Base-by-base conservation (phyloP, 2,329 filamentous ascomycete genomes). In the Macrophomina phaseolina region DNA sequence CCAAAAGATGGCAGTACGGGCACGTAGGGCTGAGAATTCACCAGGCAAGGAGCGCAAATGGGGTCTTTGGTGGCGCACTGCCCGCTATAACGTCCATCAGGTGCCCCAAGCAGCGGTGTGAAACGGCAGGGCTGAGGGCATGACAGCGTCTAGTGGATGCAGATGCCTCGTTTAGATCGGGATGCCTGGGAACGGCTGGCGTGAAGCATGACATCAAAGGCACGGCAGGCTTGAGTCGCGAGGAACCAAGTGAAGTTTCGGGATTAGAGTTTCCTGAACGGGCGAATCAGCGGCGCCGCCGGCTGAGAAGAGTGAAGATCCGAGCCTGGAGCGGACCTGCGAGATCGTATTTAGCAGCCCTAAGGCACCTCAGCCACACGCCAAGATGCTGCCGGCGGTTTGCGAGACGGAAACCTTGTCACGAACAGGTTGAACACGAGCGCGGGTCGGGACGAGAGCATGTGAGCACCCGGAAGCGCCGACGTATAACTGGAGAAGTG, bases 11-110 rank as follows among this genome's bases (percentile, higher is more conserved):
- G 32, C 14, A 11, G n/a, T 49, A 48, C 9, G 58, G 58, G 45
- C n/a, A 28, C 58, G 58, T 62, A 62, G 58, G 58, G 58, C 58
- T 62, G 58, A 61, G 56, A n/a, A 11, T 46, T 61, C 56, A 48
- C 56, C n/a, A 8, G 16, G 56, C 42, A 61, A 34, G 12, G 56
- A 48, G 56, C 38, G 18, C 23, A 61, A 34, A 9, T 38, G 30
- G 53, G 38, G 55, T 3, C 28, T 60, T 48, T 45, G 32, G 49
- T 16, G 45, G 30, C 32, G 58, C 58, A 62, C 58, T 62, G 58
- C 58, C 30, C 58, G 45, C 58, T 48, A 32, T 46, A 60, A 60
- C 28, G 40, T 34, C 56, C 16, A 18, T 32, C 58, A 23, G 40
- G 40, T 23, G 53, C 32, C 12, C 23, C 18, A 14, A n/a, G 23